Evolutionary conservation across 2,329 filamentous ascomycete genomes (phyloP), one percentile per base, ranked within the genome.

Genomic region (Clonostachys byssicola): DNA sequence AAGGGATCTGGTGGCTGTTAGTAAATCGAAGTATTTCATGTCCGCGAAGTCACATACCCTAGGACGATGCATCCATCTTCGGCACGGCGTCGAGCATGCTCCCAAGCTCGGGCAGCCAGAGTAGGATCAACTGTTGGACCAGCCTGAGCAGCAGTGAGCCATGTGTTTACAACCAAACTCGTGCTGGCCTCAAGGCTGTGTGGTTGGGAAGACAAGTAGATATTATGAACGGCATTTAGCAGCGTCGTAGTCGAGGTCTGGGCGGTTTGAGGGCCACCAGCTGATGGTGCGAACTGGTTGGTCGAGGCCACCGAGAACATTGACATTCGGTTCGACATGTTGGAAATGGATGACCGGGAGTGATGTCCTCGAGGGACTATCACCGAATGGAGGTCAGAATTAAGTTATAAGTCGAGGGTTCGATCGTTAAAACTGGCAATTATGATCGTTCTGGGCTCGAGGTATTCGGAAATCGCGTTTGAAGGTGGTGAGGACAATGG

Each of bases 51-150:
- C 13, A 47, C 83, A 56, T 76, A 95, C 90, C 88, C 88, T 55
- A 99, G 70, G 46, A 97, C 77, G 53, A 99, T 88, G 62, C 92
- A 96, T 14, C 90, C 92, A 71, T 99, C 94, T 66, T 99, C 94
- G 40, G 94, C 94, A 71, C 94, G 83, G 52, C 94, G 84, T 56
- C 92, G 82, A 48, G 94, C 92, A 74, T 99, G 94, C 70, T 99
- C 94, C 92, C 94, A 99, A 4, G 92, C 91, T 63, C 89, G 83
- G 45, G 82, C 76, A 14, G 89, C 88, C 44, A 99, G 70, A 18
- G 87, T 81, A 40, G 80, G 70, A 67, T 99, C 94, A 40, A 97
- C 81, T 8, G 88, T 91, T 4, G 81, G 77, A 38, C 85, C 82
- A 20, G 80, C 72, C 55, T 88, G 88, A 30, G 82, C 77, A 16